These are phyloP conservation scores for Centella asiatica DNA, from an alignment of 129 eudicot species.

Conservation along the genomic window DNA sequence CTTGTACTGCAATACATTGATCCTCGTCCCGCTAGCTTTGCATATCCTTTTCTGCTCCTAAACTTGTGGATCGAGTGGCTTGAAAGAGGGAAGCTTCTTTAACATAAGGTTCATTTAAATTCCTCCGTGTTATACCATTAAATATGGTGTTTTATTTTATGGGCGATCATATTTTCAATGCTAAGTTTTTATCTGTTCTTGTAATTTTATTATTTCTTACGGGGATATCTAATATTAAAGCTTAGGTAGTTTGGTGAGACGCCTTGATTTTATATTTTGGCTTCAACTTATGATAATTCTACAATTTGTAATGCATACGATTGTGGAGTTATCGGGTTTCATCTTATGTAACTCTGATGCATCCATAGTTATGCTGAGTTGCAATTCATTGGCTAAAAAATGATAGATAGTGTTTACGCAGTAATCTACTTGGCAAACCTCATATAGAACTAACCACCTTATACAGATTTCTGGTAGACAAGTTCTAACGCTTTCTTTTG, in stretches of 20 bases:
- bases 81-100: too few relatives aligned
- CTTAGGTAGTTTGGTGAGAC: neutral
- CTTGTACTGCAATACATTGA: too few relatives aligned
- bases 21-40: too few relatives aligned
- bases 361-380: neutral
- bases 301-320: neutral
- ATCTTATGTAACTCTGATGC: neutral
- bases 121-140: too few relatives aligned
- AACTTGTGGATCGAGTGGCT: too few relatives aligned
- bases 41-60: too few relatives aligned
- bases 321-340: neutral
- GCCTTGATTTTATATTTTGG: neutral
- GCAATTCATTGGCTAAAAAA: neutral
- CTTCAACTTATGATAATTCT: neutral
- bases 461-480: neutral
- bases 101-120: too few relatives aligned
- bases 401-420: neutral
- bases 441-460: too few relatives aligned
- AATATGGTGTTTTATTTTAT: too few relatives aligned
- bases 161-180: too few relatives aligned
- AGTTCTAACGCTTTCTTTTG: neutral
- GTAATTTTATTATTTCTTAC: neutral
- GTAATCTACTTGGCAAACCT: slow-evolving; percentile 2
- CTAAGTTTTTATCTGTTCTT: too few relatives aligned
- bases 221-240: neutral